Evolutionary conservation across 73 alveolate genomes (phyloP).

Genomic region (Paramecium primaurelia): DNA sequence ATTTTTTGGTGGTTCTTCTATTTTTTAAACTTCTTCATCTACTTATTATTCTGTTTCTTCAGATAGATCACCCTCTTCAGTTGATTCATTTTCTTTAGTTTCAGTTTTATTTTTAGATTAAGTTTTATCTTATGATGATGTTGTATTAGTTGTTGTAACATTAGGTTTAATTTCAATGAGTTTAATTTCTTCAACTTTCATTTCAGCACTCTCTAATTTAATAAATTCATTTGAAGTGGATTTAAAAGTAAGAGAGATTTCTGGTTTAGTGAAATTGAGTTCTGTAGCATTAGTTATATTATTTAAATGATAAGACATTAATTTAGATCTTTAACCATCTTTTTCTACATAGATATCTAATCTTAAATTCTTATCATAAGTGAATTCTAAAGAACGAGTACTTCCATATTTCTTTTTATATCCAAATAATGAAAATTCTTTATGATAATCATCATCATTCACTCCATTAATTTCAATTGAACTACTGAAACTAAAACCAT

Average conservation of each 20-base stretch:
- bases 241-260: constrained; percentile 40
- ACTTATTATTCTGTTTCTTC: background rate
- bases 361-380: constrained; percentile 51
- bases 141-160: background rate
- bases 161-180: constrained; percentile 15
- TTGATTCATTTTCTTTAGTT: background rate
- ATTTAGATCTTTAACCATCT: constrained; percentile 2
- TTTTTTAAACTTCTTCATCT: background rate
- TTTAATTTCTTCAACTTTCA: constrained; percentile 35
- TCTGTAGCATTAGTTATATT: constrained; percentile 56
- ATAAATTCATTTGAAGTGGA: constrained; percentile 37
- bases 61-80: background rate
- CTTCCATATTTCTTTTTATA: constrained; percentile 47
- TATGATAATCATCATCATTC: constrained; percentile 46
- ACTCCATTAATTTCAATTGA: constrained; percentile 52
- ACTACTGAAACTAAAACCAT: constrained; percentile 50
- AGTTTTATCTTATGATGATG: background rate
- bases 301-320: background rate
- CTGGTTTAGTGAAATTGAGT: constrained; percentile 43
- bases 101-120: background rate
- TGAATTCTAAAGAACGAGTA: constrained; percentile 32
- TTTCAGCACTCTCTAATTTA: constrained; percentile 48
- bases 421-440: constrained; percentile 25
- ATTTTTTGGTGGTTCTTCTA: constrained; percentile 23
- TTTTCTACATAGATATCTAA: constrained; percentile 32